Evolutionary conservation across 352 stramenopile genomes (phyloP), one percentile per base, ranked within the genome.

Genomic region (Phytophthora fragariaefolia): DNA sequence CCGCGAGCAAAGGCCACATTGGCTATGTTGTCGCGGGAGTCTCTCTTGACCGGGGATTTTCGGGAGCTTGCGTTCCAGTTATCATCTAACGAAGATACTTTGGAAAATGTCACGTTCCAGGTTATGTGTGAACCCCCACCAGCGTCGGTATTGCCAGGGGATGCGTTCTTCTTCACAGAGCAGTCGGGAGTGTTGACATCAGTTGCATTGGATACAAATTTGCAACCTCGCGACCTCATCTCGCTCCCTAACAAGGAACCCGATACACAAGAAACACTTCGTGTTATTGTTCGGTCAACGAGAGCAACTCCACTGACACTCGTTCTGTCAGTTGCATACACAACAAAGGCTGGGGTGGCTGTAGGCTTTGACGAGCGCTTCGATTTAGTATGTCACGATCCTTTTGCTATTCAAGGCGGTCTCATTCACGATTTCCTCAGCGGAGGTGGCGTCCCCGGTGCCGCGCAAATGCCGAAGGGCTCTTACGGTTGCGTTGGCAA

Each of bases 361-460:
- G 83, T 92, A 17, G 79, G 73, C 24, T 66, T 92, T 20, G 82
- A 92, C 32, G 83, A 92, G 61, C 71, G 81, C 3, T 92, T 88
- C 49, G 77, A 91, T 23, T 49, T 94, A 5, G 32, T 73, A 5
- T 94, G 86, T 48, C 72, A 79, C 20, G 73, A 91, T 50, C 82
- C 86, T 40, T 92, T 94, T 56, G 46, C 49, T 3, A 72, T 93
- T 48, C 71, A 63, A 34, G 82, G 76, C 27, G 72, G 70, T 1
- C 78, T 93, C 34, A 74, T 90, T 38, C 79, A 92, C 45, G 85
- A 93, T 32, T 92, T 85, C 46, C 76, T 85, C 6, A 85, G 81
- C 23, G 74, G 80, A 17, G 64, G 75, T 13, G 74, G 69, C 15
- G 67, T 73, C 3, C 23, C 68, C 17, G 66, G 59, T 28, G 60